A percentile compares a stretch with the other conserved stretches of the same genome.
Evolutionary conservation across 1,139 yeast species (phyloP).

Genomic region (Geotrichum bryndzae): DNA sequence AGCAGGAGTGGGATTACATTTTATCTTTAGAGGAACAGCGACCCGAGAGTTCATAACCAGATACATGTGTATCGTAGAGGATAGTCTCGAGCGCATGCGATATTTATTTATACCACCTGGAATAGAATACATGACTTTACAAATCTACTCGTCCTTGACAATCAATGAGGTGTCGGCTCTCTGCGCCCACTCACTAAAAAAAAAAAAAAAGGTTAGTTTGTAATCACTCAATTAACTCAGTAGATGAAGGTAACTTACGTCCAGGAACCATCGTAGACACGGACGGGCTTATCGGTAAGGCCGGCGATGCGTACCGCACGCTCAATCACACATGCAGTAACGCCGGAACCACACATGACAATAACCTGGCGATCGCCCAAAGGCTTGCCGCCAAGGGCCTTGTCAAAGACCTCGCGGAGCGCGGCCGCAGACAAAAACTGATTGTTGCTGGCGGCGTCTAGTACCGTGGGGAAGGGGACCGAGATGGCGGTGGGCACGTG

Average conservation of each 20-base stretch:
- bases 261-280: constrained; percentile 94
- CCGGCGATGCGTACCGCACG: constrained; percentile 61
- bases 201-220: neutral
- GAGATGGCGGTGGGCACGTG: constrained; percentile 78
- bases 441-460: constrained; percentile 44
- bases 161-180: constrained; percentile 30
- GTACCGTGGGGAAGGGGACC: constrained; percentile 64
- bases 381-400: constrained; percentile 22
- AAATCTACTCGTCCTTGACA: constrained; percentile 21
- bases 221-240: neutral
- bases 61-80: neutral
- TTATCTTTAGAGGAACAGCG: constrained; percentile 29
- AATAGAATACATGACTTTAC: neutral
- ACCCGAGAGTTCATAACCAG: neutral
- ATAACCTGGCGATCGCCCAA: constrained; percentile 54
- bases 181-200: constrained; percentile 38
- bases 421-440: constrained; percentile 45
- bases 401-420: constrained; percentile 42
- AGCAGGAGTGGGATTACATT: constrained; percentile 39
- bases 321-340: constrained; percentile 79
- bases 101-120: neutral
- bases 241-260: constrained; percentile 36
- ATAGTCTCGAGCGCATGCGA: neutral
- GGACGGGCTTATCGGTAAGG: constrained; percentile 42
- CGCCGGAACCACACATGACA: constrained; percentile 94